Conservation (phyloP, 345 rosid genomes). For the Citrus medica region DNA sequence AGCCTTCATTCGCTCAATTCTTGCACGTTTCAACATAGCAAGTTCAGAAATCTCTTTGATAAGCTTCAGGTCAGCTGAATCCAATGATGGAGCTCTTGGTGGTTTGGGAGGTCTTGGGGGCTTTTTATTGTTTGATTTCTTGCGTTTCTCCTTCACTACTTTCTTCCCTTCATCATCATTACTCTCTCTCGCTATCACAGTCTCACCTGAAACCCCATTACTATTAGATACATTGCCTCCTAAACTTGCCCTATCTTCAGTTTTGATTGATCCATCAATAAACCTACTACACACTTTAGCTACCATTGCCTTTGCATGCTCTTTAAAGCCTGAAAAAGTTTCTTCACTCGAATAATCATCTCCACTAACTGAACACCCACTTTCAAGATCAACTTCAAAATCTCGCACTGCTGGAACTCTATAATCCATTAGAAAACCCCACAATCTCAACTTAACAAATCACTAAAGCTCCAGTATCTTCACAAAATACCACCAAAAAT, state of each 20-base stretch:
- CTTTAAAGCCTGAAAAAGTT: slow-evolving; percentile 17
- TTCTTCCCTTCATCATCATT: slow-evolving; percentile 32
- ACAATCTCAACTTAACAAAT: slow-evolving; percentile 14
- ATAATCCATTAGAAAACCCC: slow-evolving; percentile 29
- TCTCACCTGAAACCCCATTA: slow-evolving; percentile 18
- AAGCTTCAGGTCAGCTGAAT: slow-evolving; percentile 78
- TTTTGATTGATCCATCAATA: slow-evolving; percentile 23
- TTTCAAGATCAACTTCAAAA: slow-evolving; percentile 69
- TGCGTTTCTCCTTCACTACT: slow-evolving; percentile 46
- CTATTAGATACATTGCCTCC: slow-evolving; percentile 9
- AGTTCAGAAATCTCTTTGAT: slow-evolving; percentile 77
- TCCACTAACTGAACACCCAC: slow-evolving; percentile 36
- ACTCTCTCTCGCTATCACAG: slow-evolving; percentile 21
- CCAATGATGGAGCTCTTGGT: slow-evolving; percentile 81
- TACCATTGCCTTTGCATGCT: slow-evolving; percentile 21
- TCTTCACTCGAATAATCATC: slow-evolving; percentile 33
- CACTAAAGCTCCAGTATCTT: slow-evolving; percentile 1
- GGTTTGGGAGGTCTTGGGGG: slow-evolving; percentile 84
- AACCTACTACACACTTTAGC: slow-evolving; percentile 23
- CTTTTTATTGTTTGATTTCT: slow-evolving; percentile 56
- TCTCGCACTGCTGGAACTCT: slow-evolving; percentile 31
- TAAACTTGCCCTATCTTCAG: slow-evolving; percentile 33
- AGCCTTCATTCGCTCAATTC: slow-evolving; percentile 79
- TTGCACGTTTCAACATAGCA: slow-evolving; percentile 82
- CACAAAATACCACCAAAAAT: background rate